Percentiles rank a stretch among this genome's conserved stretches.
Conservation (phyloP, 306 rosid species). For the Cucumis sativus region Cucumber_9930_V3 NC_026659.2:14682001-14682500, state of each 20-base stretch:
- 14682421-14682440: background rate
- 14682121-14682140: background rate
- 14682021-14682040: slow-evolving; percentile 69
- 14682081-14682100: slow-evolving; percentile 80
- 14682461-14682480: background rate
- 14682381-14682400: background rate
- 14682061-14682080: slow-evolving; percentile 73
- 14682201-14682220: slow-evolving; percentile 72
- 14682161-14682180: background rate
- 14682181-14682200: slow-evolving; percentile 65
- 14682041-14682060: slow-evolving; percentile 78
- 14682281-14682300: slow-evolving; percentile 75
- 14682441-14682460: background rate
- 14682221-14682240: slow-evolving; percentile 17
- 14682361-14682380: background rate
- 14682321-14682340: slow-evolving; percentile 72
- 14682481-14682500: background rate
- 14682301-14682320: slow-evolving; percentile 91
- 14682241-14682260: background rate
- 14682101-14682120: background rate
- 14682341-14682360: background rate
- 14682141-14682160: background rate
- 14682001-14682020: slow-evolving; percentile 67
- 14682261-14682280: slow-evolving; percentile 44
- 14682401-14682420: background rate